Evolutionary conservation across 495 filamentous ascomycete species (phyloP), one percentile per base, ranked within the genome.

Genomic region (Collariella sp.): DNA sequence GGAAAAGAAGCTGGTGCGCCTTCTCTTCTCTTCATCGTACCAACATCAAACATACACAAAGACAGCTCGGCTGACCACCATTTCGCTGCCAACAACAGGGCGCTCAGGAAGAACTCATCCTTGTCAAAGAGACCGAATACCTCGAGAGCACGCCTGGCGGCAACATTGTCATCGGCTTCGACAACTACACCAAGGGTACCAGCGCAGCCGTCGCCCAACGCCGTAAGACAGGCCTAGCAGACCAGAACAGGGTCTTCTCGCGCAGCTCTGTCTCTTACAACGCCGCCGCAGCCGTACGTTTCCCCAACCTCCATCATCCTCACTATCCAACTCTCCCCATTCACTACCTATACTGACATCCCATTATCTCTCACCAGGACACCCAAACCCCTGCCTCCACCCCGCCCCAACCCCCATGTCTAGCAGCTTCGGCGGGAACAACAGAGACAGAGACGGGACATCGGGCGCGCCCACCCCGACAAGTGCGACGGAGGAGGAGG

Each of bases 101-200:
- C 1, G 38, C 58, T 13, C 49, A 66, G 39, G 93, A 97, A 76
- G 89, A 95, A 45, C 79, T 80, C 62, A 98, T 98, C 65, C 83
- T 74, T 68, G 82, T 85, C 52, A 83, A 84, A 62, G 93, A 98
- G 68, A 81, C 85, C 49, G 79, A 83, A 15, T 98, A 98, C 70
- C 82, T 98, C 40, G 90, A 95, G 69, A 88, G 89, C 58, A 95
- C 89, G 15, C 86, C 86, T 20, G 78, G 77, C 39, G 93, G 93
- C 16, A 98, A 98, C 73, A 97, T 98, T 64, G 89, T 98, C 71
- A 87, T 84, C 57, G 93, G 93, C 38, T 98, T 97, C 70, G 93
- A 98, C 66, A 91, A 87, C 60, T 97, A 96, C 70, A 91, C 95
- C 73, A 98, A 98, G 66, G 89, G 88, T 44, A 74, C 76, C 0